phyloP scores from a whole-genome alignment of 164 flowering plant species.

The Platanus orientalis region DNA sequence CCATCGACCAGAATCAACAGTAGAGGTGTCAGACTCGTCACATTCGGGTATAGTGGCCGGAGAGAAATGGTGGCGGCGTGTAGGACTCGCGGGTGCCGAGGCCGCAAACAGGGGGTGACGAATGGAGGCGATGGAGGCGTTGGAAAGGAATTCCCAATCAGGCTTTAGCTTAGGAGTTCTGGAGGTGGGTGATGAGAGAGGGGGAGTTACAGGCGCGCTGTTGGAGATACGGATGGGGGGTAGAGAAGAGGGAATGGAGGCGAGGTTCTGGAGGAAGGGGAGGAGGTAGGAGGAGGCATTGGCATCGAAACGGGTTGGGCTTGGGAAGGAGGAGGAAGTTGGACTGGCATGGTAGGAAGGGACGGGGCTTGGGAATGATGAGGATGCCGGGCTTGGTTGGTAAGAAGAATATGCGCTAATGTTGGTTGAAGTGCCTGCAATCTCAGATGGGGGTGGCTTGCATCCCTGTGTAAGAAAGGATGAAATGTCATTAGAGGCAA shows the following conservation, averaged over 20 bases:
- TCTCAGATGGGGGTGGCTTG: slow-evolving; percentile 47
- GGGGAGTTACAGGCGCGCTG: slow-evolving; percentile 96
- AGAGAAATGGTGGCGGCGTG: slow-evolving; percentile 42
- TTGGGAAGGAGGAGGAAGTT: slow-evolving; percentile 69
- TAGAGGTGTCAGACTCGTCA: slow-evolving; percentile 74
- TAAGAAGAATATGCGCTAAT: slow-evolving; percentile 68
- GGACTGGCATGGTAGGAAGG: slow-evolving; percentile 93
- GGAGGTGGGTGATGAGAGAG: slow-evolving; percentile 79
- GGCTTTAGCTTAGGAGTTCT: slow-evolving; percentile 43
- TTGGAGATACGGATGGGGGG: slow-evolving; percentile 85
- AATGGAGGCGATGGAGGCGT: slow-evolving; percentile 25
- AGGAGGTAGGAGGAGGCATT: slow-evolving; percentile 59
- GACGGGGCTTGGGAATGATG: slow-evolving; percentile 63
- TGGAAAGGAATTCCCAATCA: slow-evolving; percentile 52
- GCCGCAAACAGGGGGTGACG: slow-evolving; percentile 68
- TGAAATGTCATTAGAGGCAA: no score
- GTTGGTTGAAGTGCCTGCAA: slow-evolving; percentile 51
- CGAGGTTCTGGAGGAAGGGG: slow-evolving; percentile 65
- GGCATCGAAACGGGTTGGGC: slow-evolving; percentile 66
- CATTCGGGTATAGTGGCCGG: slow-evolving; percentile 78
- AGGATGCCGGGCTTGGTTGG: slow-evolving; percentile 77
- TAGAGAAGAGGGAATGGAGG: slow-evolving; percentile 59
- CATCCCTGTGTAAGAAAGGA: slow-evolving; percentile 46
- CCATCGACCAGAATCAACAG: slow-evolving; percentile 74
- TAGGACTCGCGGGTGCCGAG: slow-evolving; percentile 90